Evolutionary conservation across 2,329 filamentous ascomycete species (phyloP), one percentile per base, ranked within the genome.

Genomic region (Bipolaris oryzae): DNA sequence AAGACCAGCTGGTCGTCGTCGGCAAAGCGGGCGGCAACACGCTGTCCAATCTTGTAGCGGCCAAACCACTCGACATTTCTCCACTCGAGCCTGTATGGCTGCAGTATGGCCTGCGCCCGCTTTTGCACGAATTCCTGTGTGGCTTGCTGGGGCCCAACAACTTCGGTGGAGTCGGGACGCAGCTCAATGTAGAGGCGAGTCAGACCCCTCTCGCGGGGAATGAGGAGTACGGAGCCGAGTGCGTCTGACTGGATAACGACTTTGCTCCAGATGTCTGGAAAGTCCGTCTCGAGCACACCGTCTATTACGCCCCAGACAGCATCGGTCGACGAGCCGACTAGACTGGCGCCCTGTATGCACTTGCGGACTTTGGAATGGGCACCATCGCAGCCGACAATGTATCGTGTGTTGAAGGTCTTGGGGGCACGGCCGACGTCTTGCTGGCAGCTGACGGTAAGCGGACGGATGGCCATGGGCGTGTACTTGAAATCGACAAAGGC

Each of bases 251-350:
- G 87, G 7, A 90, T 81, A 0, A 89, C 82, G 0, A 87, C 87
- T 76, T 91, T 91, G 72, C 85, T 89, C 87, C 88, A 91, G 46
- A 91, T 84, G 66, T 91, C 88, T 1, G 89, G 89, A 64, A 91
- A 91, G 70, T 90, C 82, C 7, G 88, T 91, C 41, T 88, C 85
- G 9, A 91, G 75, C 70, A 86, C 85, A 63, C 88, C 88, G 70
- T 91, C 89, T 3, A 91, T 77, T 2, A 91, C 88, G 53, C 88
- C 89, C 89, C 89, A 91, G 18, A 87, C 84, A 3, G 85, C 83
- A 61, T 87, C 82, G 33, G 74, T 79, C 9, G 78, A 79, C 16
- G 80, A 77, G 2, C 82, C 82, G 37, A 80, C 75, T 16, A 80
- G 76, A 79, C 63, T 76, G 63, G 80, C 67, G 33, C 72, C 63